Base-by-base conservation (phyloP, 257 asterid genomes). In the Fraxinus quadrangulata region DNA sequence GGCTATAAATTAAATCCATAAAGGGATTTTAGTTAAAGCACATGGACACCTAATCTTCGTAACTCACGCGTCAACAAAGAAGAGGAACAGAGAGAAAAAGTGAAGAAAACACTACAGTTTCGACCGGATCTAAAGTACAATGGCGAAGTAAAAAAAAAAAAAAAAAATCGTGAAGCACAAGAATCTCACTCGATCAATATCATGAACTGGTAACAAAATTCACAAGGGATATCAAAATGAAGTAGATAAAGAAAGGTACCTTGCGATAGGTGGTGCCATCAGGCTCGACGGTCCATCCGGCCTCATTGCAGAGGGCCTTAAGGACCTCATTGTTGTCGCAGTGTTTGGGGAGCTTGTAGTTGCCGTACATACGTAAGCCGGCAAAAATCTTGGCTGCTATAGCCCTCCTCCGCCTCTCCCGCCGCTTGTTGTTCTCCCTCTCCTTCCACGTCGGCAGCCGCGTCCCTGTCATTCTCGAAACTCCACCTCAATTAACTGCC, bases 311-410 rank as follows among this genome's bases (percentile, higher is more conserved):
- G 88, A 89, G 91, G 13, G 96, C 94, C 79, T 89, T 91, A n/a
- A 91, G 94, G 33, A 91, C 96, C 66, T 91, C 96, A 81, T 91
- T 91, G 66, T 91, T 91, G 84, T 90, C 93, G 45, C 96, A 89
- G 78, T 90, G 96, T 72, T 90, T 90, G 0, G 93, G 93, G 34
- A 90, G 92, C 74, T 83, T 88, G 76, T 81, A 90, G 68, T 89
- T 89, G 0, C 96, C 96, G 78, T 87, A 85, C 89, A 87, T 85
- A 59, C 96, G 87, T 75, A 91, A 83, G 19, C 96, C 96, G 75
- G 89, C 78, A 68, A 91, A 91, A 36, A 91, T 89, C 81, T 89
- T 91, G n/a, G 96, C 93, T 1, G 94, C 90, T 37, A 87, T 61
- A 21, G 96, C 96, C 75, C 96, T 87, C 83, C 96, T 81, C 79